Conservation (phyloP, 2,329 filamentous ascomycete species). For the Fusarium guadeloupense region DNA sequence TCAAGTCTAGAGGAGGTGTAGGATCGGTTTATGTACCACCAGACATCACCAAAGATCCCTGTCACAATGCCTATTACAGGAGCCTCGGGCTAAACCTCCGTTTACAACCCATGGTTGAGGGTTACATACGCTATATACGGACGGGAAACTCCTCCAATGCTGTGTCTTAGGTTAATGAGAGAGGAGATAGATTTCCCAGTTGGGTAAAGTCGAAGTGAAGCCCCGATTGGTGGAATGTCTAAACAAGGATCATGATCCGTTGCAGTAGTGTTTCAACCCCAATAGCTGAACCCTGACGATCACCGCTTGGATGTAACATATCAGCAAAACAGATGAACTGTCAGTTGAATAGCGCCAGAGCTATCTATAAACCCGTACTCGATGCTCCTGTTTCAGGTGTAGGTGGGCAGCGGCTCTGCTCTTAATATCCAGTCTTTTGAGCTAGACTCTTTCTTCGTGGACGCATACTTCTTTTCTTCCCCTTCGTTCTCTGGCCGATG, state of each 20-base stretch:
- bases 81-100: not conserved
- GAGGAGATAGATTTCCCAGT: not conserved
- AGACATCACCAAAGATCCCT: not conserved
- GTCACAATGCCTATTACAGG: not conserved
- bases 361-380: no score
- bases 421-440: no score
- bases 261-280: not conserved
- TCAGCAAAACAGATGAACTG: no score
- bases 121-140: not conserved
- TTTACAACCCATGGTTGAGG: not conserved
- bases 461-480: no score
- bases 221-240: slow-evolving; percentile 7
- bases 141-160: slow-evolving; percentile 9
- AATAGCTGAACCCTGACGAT: not conserved
- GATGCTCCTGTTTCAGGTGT: no score
- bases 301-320: no score
- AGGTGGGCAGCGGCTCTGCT: no score
- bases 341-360: no score
- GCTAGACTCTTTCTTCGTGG: no score
- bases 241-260: not conserved
- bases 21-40: slow-evolving; percentile 10
- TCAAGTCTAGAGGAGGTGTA: not conserved
- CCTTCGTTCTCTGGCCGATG: no score
- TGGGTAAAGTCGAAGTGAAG: not conserved
- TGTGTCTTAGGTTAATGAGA: not conserved